phyloP scores from a whole-genome alignment of 306 rosid species.

The Luffa acutangula region DNA sequence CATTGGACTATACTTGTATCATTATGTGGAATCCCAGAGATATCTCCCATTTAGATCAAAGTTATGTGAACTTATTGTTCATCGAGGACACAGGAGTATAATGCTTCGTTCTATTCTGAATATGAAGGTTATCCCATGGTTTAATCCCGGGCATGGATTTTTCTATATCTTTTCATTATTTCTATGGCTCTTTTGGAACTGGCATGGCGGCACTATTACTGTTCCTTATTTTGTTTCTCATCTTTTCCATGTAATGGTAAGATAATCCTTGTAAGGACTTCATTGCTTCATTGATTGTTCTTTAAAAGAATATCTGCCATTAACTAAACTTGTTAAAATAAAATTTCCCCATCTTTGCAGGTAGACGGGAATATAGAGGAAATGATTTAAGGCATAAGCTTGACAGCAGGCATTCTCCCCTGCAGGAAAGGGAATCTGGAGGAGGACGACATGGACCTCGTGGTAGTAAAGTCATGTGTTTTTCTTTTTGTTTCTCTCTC shows the following conservation, averaged over 20 bases:
- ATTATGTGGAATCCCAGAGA: constrained; percentile 32
- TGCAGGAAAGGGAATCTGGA: constrained; percentile 46
- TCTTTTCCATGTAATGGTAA: constrained; percentile 70
- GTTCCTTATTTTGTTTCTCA: constrained; percentile 66
- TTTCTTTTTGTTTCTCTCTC: constrained; percentile 9
- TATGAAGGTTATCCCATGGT: constrained; percentile 35
- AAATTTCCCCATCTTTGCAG: constrained; percentile 37
- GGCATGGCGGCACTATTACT: constrained; percentile 52
- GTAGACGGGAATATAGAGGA: constrained; percentile 51
- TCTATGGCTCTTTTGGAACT: constrained; percentile 46
- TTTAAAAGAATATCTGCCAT: constrained; percentile 11
- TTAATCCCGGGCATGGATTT: constrained; percentile 46
- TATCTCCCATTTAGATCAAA: constrained; percentile 30
- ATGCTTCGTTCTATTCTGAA: constrained; percentile 36
- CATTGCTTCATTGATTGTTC: background rate
- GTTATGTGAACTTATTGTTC: constrained; percentile 29
- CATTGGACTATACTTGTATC: constrained; percentile 26
- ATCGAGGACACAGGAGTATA: constrained; percentile 38
- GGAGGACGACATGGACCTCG: constrained; percentile 40
- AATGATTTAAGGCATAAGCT: constrained; percentile 80
- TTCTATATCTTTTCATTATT: constrained; percentile 35
- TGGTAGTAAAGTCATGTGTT: constrained; percentile 34
- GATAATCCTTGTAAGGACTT: constrained; percentile 24
- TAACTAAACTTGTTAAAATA: constrained; percentile 8
- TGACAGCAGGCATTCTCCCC: constrained; percentile 57